Evolutionary conservation across 306 rosid species (phyloP).

Genomic region (Quercus robur): DNA sequence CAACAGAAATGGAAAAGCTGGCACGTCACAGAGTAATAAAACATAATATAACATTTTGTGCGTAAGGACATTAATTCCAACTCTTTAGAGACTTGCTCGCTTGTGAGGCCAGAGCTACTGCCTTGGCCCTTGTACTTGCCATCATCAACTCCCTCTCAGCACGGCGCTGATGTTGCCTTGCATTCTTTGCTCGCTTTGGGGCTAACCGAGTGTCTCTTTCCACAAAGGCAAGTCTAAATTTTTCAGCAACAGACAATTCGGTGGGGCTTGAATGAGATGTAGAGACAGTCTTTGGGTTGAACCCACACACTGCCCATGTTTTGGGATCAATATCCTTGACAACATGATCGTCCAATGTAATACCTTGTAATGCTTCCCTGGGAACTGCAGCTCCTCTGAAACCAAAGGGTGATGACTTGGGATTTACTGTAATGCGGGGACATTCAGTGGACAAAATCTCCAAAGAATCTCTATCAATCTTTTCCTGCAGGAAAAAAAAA

Average conservation of each 20-base stretch:
- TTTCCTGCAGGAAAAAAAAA: slow-evolving; percentile 53
- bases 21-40: background rate
- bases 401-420: slow-evolving; percentile 67
- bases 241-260: slow-evolving; percentile 84
- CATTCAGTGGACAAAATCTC: slow-evolving; percentile 66
- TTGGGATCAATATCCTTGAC: slow-evolving; percentile 63
- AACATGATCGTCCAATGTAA: slow-evolving; percentile 46
- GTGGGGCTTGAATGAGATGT: slow-evolving; percentile 26
- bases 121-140: slow-evolving; percentile 69
- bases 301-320: slow-evolving; percentile 67
- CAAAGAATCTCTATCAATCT: slow-evolving; percentile 57
- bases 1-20: background rate
- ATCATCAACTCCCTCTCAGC: slow-evolving; percentile 67
- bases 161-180: slow-evolving; percentile 84
- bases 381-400: slow-evolving; percentile 64
- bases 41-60: background rate
- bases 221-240: slow-evolving; percentile 84
- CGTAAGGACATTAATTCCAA: slow-evolving; percentile 5
- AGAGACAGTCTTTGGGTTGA: slow-evolving; percentile 25
- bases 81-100: slow-evolving; percentile 53
- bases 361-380: slow-evolving; percentile 59
- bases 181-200: slow-evolving; percentile 87
- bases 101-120: slow-evolving; percentile 69
- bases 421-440: slow-evolving; percentile 75
- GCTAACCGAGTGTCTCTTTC: slow-evolving; percentile 86